A percentile compares a stretch with the other conserved stretches of the same genome.
phyloP scores from a whole-genome alignment of 192 early-diverging fungal genomes.

The Podila horticola region DNA sequence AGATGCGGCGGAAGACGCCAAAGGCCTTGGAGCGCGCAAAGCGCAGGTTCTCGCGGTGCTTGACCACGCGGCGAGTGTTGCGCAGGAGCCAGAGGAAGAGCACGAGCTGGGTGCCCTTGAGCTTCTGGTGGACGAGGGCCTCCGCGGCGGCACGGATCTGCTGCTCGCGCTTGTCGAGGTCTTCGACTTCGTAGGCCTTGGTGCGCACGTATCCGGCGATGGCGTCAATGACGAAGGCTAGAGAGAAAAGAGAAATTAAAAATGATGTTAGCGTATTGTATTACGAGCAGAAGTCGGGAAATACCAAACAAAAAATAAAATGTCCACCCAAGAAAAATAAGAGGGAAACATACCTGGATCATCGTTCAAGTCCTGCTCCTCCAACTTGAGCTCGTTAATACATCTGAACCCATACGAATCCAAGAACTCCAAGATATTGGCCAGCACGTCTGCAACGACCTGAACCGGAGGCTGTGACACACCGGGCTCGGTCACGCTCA shows the following conservation, averaged over 20 bases:
- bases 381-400: conserved; percentile 49
- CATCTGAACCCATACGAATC: conserved; percentile 50
- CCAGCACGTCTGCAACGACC: conserved; percentile 42
- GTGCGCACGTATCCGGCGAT: conserved; percentile 43
- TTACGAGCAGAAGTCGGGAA: not conserved
- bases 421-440: conserved; percentile 46
- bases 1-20: conserved; percentile 49
- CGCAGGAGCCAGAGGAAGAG: conserved; percentile 47
- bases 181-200: conserved; percentile 44
- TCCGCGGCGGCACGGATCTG: conserved; percentile 47
- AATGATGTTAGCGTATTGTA: not conserved
- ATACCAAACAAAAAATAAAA: not conserved
- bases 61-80: conserved; percentile 48
- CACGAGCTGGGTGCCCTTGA: conserved; percentile 38
- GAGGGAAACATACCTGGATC: conserved; percentile 32
- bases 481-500: conserved; percentile 27
- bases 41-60: conserved; percentile 48
- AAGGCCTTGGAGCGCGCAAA: conserved; percentile 51
- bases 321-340: not conserved
- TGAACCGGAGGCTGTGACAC: conserved; percentile 36
- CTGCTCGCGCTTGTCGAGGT: conserved; percentile 44
- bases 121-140: conserved; percentile 38
- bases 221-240: conserved; percentile 40
- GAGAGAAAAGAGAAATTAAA: not conserved
- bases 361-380: conserved; percentile 46